phyloP scores from a whole-genome alignment of 2,329 filamentous ascomycete species.

The Aspergillus aculeatus region DNA sequence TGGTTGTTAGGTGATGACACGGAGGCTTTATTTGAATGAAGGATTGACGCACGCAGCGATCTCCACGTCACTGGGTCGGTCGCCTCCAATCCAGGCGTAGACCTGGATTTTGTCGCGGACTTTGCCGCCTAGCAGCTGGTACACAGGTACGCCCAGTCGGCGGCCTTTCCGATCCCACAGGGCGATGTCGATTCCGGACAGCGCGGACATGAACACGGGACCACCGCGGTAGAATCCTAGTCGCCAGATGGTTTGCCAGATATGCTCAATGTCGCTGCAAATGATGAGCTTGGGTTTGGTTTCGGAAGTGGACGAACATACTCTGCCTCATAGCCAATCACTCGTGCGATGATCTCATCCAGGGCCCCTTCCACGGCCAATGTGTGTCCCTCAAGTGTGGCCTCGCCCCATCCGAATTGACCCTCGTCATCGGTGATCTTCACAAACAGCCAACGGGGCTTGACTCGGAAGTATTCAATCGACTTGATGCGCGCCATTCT shows the following conservation, averaged over 20 bases:
- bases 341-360: slow-evolving; percentile 62
- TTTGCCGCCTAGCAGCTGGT: slow-evolving; percentile 72
- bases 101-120: slow-evolving; percentile 67
- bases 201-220: slow-evolving; percentile 75
- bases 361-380: slow-evolving; percentile 72
- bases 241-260: slow-evolving; percentile 74
- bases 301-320: slow-evolving; percentile 34
- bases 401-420: slow-evolving; percentile 71
- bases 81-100: slow-evolving; percentile 77
- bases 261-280: slow-evolving; percentile 71
- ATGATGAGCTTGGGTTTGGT: not conserved
- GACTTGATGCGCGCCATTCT: slow-evolving; percentile 62
- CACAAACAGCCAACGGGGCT: slow-evolving; percentile 75
- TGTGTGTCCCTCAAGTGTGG: slow-evolving; percentile 71
- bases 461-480: slow-evolving; percentile 73
- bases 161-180: slow-evolving; percentile 74
- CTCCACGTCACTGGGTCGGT: slow-evolving; percentile 66
- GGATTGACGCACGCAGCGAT: slow-evolving; percentile 49
- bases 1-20: not conserved
- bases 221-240: slow-evolving; percentile 74
- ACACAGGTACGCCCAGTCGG: slow-evolving; percentile 65
- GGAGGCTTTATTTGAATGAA: too few species aligned
- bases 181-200: slow-evolving; percentile 76
- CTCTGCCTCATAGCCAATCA: slow-evolving; percentile 70
- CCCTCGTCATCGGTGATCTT: slow-evolving; percentile 71